Evolutionary conservation across 176 grass and related monocot species (phyloP).

Genomic region (Thalia dealbata): DNA sequence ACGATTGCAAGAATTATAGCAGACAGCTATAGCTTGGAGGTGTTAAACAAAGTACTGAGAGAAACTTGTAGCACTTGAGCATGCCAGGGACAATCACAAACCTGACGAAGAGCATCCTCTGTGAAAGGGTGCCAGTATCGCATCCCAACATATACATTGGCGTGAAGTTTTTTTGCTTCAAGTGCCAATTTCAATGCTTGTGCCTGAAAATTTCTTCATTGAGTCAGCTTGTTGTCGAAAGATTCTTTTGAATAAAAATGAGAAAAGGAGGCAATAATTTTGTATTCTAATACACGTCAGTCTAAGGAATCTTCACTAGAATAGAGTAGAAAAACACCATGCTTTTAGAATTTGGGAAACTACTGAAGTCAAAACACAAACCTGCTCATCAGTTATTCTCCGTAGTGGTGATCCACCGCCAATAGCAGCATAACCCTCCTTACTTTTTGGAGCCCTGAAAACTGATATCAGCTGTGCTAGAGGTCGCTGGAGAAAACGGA

Average conservation of each 20-base stretch:
- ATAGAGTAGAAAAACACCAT: not conserved
- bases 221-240: not conserved
- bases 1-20: not conserved
- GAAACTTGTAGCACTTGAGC: not conserved
- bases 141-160: conserved; percentile 92
- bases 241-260: not conserved
- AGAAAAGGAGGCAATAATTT: not conserved
- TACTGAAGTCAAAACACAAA: conserved; percentile 7
- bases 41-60: not conserved
- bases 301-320: not conserved
- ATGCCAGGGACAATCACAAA: conserved; percentile 13
- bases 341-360: not conserved
- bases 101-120: conserved; percentile 86
- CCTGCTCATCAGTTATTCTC: conserved; percentile 97
- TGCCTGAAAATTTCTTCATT: conserved; percentile 37
- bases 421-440: conserved; percentile 91
- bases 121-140: conserved; percentile 95
- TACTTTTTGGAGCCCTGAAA: conserved; percentile 93
- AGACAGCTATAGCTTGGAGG: not conserved
- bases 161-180: conserved; percentile 56
- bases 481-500: conserved; percentile 92
- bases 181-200: conserved; percentile 66
- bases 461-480: conserved; percentile 86
- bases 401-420: conserved; percentile 90
- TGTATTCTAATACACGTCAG: not conserved